Conservation (phyloP, 1,139 yeast species). For the Protomyces macrosporus region DNA sequence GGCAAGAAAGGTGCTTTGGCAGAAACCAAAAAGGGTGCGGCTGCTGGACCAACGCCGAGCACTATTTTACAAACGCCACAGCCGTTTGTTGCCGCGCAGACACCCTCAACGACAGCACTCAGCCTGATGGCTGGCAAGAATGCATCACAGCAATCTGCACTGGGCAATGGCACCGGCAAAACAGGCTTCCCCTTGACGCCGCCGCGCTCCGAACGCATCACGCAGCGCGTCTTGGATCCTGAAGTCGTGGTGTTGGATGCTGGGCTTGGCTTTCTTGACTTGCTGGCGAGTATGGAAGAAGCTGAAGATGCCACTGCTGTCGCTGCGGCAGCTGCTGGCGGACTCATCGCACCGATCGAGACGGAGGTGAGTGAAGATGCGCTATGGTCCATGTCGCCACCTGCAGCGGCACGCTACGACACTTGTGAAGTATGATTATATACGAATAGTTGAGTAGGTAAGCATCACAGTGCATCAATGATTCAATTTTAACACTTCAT, state of each 20-base stretch:
- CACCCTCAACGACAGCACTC: slow-evolving; percentile 9
- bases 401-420: too few species aligned
- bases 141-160: not conserved
- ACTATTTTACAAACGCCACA: slow-evolving; percentile 8
- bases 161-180: not conserved
- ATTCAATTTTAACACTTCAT: too few species aligned
- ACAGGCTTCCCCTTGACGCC: slow-evolving; percentile 9
- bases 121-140: not conserved
- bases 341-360: not conserved
- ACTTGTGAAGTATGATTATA: too few species aligned
- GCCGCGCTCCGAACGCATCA: slow-evolving; percentile 9
- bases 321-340: not conserved
- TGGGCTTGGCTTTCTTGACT: not conserved
- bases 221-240: slow-evolving; percentile 9
- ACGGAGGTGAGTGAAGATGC: not conserved
- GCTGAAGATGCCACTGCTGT: not conserved
- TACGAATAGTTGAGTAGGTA: too few species aligned
- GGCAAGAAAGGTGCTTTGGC: not conserved
- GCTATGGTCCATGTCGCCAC: not conserved
- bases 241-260: not conserved
- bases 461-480: too few species aligned
- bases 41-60: slow-evolving; percentile 4
- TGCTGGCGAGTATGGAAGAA: slow-evolving; percentile 1
- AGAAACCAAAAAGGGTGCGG: not conserved
- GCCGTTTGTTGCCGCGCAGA: slow-evolving; percentile 15